Conservation (phyloP, 1,284 basidiomycete genomes). For the Heliocybe sulcata region DNA sequence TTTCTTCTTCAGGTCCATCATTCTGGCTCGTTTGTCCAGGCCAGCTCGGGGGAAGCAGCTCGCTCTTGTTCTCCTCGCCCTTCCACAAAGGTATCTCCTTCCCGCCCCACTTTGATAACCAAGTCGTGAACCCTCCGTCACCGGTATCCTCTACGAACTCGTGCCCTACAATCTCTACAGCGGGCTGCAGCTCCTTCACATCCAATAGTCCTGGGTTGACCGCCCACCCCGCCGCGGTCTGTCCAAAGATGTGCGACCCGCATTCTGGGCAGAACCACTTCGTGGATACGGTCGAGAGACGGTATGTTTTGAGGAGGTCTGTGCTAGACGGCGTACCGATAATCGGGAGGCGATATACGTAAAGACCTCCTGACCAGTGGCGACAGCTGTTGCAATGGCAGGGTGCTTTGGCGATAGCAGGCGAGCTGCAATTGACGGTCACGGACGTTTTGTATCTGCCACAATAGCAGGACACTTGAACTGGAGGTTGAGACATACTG, state of each 20-base stretch:
- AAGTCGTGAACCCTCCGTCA: not conserved
- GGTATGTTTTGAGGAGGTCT: not conserved
- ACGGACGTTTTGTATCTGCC: not conserved
- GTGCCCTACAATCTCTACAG: not conserved
- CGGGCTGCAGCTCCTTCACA: not conserved
- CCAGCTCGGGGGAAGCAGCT: not conserved
- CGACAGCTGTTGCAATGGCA: not conserved
- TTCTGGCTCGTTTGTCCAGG: not conserved
- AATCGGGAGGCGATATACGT: not conserved
- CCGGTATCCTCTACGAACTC: not conserved
- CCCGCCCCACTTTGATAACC: not conserved
- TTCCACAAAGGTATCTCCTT: not conserved
- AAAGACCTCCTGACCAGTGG: not conserved
- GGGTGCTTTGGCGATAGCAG: not conserved
- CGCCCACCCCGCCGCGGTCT: not conserved
- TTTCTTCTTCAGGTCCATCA: not conserved
- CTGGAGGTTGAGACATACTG: not conserved
- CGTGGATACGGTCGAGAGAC: not conserved
- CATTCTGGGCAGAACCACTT: not conserved
- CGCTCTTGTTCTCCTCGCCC: not conserved
- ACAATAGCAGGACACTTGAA: not conserved
- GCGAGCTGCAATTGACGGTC: not conserved
- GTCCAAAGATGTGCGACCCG: not conserved
- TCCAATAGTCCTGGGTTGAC: not conserved
- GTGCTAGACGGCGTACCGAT: not conserved